Percentiles rank a stretch among this genome's conserved stretches.
Evolutionary conservation across 2,329 filamentous ascomycete genomes (phyloP).

Genomic region (Annulohypoxylon truncatum): DNA sequence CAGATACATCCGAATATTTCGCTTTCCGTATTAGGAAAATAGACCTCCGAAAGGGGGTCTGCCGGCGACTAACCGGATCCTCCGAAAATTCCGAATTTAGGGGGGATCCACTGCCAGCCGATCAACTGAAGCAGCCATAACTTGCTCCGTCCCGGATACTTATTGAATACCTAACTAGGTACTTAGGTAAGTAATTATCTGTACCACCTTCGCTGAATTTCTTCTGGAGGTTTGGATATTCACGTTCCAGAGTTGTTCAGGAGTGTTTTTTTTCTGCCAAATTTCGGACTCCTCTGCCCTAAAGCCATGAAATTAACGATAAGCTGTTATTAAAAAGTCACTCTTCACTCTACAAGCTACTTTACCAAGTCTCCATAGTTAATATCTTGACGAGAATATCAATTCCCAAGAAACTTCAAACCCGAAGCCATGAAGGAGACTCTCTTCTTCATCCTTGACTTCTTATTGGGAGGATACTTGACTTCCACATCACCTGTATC

Average conservation of each 20-base stretch:
- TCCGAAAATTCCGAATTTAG: constrained; percentile 4
- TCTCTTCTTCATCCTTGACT: not conserved
- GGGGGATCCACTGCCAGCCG: not conserved
- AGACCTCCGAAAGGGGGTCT: not conserved
- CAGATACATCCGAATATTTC: not conserved
- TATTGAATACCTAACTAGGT: not conserved
- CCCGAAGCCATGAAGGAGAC: not conserved
- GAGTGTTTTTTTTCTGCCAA: not conserved
- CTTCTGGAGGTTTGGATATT: not conserved
- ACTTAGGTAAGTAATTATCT: too few relatives aligned
- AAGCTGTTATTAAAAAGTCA: not conserved
- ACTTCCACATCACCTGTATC: not conserved
- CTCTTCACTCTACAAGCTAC: not conserved
- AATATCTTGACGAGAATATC: not conserved
- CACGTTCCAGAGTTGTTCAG: not conserved
- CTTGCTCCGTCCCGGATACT: not conserved
- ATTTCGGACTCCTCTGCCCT: not conserved
- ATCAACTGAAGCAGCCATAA: not conserved
- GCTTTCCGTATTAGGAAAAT: constrained; percentile 2
- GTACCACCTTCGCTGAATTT: not conserved
- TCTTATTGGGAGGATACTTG: not conserved
- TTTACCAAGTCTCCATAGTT: not conserved
- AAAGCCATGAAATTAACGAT: not conserved
- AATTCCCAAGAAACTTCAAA: not conserved
- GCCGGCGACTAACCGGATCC: not conserved